Evolutionary conservation across 1,284 basidiomycete genomes (phyloP).

Genomic region (Fomitopsis pinicola): DNA sequence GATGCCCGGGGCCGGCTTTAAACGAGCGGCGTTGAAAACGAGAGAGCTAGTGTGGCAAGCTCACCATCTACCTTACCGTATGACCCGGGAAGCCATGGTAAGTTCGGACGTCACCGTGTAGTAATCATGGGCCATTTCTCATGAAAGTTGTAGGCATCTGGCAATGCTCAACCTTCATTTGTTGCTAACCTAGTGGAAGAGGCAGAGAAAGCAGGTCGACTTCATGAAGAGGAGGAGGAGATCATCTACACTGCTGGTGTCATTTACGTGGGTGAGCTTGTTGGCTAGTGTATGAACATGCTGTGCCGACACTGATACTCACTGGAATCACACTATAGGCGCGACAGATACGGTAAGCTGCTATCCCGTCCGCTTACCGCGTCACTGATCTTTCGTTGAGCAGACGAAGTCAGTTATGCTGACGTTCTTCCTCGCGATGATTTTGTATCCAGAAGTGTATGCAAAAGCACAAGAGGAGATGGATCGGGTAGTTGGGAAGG

Average conservation of each 20-base stretch:
- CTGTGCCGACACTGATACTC: too few relatives aligned
- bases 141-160: background rate
- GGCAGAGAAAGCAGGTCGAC: background rate
- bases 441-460: constrained; percentile 44
- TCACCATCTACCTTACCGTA: background rate
- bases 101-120: background rate
- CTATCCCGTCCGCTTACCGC: too few relatives aligned
- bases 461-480: constrained; percentile 36
- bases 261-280: background rate
- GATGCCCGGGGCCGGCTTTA: background rate
- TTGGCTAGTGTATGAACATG: too few relatives aligned
- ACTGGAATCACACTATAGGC: background rate
- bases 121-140: background rate
- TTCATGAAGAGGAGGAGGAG: background rate
- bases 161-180: background rate
- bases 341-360: background rate
- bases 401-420: background rate
- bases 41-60: background rate
- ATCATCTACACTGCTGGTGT: background rate
- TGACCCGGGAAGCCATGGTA: background rate
- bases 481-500: constrained; percentile 34
- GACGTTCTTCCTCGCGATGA: constrained; percentile 44
- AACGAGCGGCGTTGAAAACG: background rate
- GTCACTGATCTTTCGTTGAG: too few relatives aligned
- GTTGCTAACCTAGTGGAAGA: background rate